Percentiles rank a stretch among this genome's conserved stretches.
Evolutionary conservation across 805 yeast genomes (phyloP).

Genomic region (Saturnispora gosingensis): DNA sequence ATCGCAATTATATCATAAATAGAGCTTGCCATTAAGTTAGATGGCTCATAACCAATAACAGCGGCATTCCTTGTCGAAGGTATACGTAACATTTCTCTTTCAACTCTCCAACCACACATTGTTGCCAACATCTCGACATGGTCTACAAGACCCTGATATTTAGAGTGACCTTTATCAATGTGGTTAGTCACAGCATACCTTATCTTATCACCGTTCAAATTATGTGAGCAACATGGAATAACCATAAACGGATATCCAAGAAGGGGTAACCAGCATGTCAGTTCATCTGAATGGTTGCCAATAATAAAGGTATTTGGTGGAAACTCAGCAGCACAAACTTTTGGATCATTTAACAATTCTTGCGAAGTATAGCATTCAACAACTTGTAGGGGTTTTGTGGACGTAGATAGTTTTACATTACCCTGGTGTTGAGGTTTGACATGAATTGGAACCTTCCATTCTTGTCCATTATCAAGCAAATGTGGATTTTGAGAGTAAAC

Average conservation of each 20-base stretch:
- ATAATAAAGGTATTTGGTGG: conserved; percentile 69
- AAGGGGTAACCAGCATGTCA: conserved; percentile 92
- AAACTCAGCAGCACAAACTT: conserved; percentile 55
- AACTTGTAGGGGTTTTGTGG: conserved; percentile 30
- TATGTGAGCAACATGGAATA: conserved; percentile 93
- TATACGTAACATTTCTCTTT: conserved; percentile 80
- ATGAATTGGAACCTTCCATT: conserved; percentile 43
- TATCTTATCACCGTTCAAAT: conserved; percentile 63
- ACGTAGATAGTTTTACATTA: conserved; percentile 4
- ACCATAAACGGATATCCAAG: conserved; percentile 82
- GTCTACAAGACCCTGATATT: conserved; percentile 80
- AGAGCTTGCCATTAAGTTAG: conserved; percentile 23
- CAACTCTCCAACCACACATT: conserved; percentile 73
- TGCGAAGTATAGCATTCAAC: conserved; percentile 49
- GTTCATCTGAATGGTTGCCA: conserved; percentile 92
- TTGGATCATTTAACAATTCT: conserved; percentile 41
- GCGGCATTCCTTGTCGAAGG: conserved; percentile 95
- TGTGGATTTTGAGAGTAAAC: conserved; percentile 44
- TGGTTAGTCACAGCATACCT: conserved; percentile 46
- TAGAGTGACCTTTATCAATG: conserved; percentile 34
- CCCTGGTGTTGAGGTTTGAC: conserved; percentile 20
- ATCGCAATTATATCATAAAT: conserved; percentile 53
- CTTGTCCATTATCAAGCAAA: conserved; percentile 50
- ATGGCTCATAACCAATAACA: conserved; percentile 51
- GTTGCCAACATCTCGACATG: conserved; percentile 66